Base-by-base conservation (phyloP, 352 stramenopile genomes). In the Phytophthora nicotianae region DNA sequence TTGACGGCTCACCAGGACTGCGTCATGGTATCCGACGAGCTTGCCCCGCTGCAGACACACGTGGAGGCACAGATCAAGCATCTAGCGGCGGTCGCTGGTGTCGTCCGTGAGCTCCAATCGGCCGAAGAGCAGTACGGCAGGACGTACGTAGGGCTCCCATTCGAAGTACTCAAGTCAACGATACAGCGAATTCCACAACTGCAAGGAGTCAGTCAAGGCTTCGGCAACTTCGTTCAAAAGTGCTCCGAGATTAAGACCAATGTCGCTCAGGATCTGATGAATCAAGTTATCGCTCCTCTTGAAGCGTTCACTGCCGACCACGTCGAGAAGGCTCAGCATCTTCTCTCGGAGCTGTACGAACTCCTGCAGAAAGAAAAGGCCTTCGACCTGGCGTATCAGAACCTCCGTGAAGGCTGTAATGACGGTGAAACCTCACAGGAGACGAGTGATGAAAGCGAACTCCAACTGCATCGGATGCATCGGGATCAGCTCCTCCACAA, bases 341-440 rank as follows among this genome's bases (percentile, higher is more conserved):
- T 88, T 41, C 58, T 86, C 0, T 62, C 49, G 4, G 79, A 86
- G 53, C 70, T 88, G 17, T 65, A 79, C 13, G 65, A 78, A 19
- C 67, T 72, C 2, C 29, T 83, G 7, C 62, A 83, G 47, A 75
- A 65, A 17, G 76, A 88, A 59, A 67, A 68, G 19, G 70, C 70
- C 4, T 71, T 75, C 41, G 57, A 77, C 10, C n/a, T 73, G 11
- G 68, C 58, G 5, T 73, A 68, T 24, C 33, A 68, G 16, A 60
- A 72, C 8, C 21, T 64, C 11, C 53, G 54, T n/a, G 42, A 46
- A 45, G 52, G 21, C 19, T 64, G 41, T 45, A 50, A 48, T 13
- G 21, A 40, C 4, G 46, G 41, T 6, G 19, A 50, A 24, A 9
- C 8, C 19, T 13, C 27, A 8, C 20, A 40, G 21, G 27, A 48